A percentile compares a stretch with the other conserved stretches of the same genome.
phyloP scores from a whole-genome alignment of 2,329 filamentous ascomycete genomes.

The Talaromyces sp. region DNA sequence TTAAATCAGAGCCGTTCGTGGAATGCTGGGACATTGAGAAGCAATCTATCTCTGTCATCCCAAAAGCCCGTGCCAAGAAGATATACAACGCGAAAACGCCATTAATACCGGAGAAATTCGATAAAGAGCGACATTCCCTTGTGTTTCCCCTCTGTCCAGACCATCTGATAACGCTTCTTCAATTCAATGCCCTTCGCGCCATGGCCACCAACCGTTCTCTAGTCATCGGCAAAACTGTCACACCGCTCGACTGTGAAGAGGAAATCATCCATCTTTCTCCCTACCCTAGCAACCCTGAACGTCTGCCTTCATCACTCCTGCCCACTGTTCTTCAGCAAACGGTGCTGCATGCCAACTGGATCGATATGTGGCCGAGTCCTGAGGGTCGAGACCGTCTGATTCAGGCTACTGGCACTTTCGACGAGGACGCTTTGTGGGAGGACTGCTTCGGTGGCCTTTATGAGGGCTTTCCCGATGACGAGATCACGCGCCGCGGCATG shows the following conservation, averaged over 20 bases:
- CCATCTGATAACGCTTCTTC: constrained; percentile 49
- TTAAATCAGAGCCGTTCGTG: constrained; percentile 35
- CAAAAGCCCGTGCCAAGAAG: constrained; percentile 35
- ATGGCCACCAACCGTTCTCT: constrained; percentile 40
- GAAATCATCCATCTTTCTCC: constrained; percentile 34
- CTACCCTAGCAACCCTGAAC: constrained; percentile 31
- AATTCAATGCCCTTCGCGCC: constrained; percentile 47
- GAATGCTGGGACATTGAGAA: constrained; percentile 40
- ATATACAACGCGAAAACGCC: constrained; percentile 35
- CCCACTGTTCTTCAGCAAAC: constrained; percentile 47
- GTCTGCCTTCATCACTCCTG: constrained; percentile 36
- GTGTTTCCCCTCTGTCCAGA: constrained; percentile 46
- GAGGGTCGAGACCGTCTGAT: constrained; percentile 46
- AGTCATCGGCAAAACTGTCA: constrained; percentile 36
- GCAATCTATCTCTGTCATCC: constrained; percentile 35
- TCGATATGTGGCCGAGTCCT: constrained; percentile 47
- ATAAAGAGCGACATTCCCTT: constrained; percentile 23
- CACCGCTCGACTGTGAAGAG: constrained; percentile 36
- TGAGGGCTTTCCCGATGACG: constrained; percentile 49
- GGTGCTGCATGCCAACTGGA: constrained; percentile 45
- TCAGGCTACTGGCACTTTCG: constrained; percentile 38
- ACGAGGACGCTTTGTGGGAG: constrained; percentile 49
- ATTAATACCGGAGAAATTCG: constrained; percentile 29
- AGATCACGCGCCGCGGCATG: constrained; percentile 45
- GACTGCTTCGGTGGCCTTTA: constrained; percentile 49